Evolutionary conservation across 2,329 filamentous ascomycete genomes (phyloP), one percentile per base, ranked within the genome.

Genomic region (Setomelanomma holmii): DNA sequence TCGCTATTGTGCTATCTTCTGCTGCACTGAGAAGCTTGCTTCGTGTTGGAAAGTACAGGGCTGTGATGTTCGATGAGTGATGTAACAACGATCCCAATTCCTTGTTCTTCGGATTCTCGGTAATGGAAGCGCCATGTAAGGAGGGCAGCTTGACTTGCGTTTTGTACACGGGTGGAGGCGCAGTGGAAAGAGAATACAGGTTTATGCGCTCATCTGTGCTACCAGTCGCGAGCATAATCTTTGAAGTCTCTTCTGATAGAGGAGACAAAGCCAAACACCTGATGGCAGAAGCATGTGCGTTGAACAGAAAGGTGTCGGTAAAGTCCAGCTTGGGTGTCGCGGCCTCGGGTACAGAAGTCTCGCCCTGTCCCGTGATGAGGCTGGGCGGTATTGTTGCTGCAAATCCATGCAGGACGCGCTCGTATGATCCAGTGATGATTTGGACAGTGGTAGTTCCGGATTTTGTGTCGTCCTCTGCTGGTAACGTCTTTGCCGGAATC

Each of bases 121-220:
- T 83, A 58, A 95, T 89, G 58, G 89, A 86, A 53, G 87, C 87
- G 55, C 86, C 85, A 36, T 87, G 83, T 45, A 96, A 80, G 11
- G 85, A 83, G 21, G 89, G 88, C 43, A 93, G 80, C 2, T 84
- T 76, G 3, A 82, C 71, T 79, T 86, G 60, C 76, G 77, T 64
- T 74, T 82, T 52, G 83, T 86, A 47, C 85, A 85, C 63, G 83
- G 86, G 11, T 1, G 78, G 77, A 6, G 78, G 75, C 12, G 69
- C 66, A 7, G 77, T 78, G 16, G 93, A 96, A 49, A 99, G 80
- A 55, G 88, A 91, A 81, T 96, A 99, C 48, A 99, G 83, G 72
- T 99, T 97, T 78, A 99, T 90, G 57, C 91, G 87, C 77, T 97
- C 92, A 76, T 99, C 95, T 20, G 91, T 96, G 74, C 90, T 89